These are phyloP conservation scores for Solanum peruvianum DNA, from an alignment of 257 asterid species.

Conservation along the genomic window DNA sequence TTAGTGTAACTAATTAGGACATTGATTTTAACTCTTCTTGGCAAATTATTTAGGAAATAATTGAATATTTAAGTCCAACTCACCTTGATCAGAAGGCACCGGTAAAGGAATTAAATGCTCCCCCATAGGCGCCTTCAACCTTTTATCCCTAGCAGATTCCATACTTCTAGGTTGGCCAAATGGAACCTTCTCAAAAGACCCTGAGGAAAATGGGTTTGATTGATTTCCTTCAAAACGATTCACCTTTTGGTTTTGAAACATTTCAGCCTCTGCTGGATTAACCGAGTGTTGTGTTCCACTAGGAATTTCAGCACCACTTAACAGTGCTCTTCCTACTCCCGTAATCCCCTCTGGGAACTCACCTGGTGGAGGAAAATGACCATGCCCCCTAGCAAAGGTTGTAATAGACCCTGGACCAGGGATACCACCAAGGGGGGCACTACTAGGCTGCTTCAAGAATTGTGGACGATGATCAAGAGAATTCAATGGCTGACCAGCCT, in stretches of 20 bases:
- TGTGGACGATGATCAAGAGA: constrained; percentile 16
- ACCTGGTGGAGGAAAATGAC: constrained; percentile 31
- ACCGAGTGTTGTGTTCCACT: constrained; percentile 22
- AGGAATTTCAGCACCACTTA: constrained; percentile 32
- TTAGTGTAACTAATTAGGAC: background rate
- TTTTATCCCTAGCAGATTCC: constrained; percentile 41
- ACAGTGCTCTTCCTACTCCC: constrained; percentile 36
- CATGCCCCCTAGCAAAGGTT: constrained; percentile 31
- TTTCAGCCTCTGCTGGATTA: constrained; percentile 25
- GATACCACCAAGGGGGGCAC: constrained; percentile 3
- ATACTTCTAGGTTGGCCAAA: constrained; percentile 17
- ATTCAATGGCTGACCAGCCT: constrained; percentile 25
- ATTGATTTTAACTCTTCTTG: background rate
- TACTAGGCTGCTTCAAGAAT: constrained; percentile 11
- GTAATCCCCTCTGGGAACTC: constrained; percentile 28
- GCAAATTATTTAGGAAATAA: background rate
- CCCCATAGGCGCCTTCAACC: constrained; percentile 27
- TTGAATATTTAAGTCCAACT: background rate
- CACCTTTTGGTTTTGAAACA: constrained; percentile 24
- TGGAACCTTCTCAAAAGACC: constrained; percentile 34
- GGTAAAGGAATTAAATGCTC: constrained; percentile 36
- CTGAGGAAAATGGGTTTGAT: background rate
- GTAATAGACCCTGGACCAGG: constrained; percentile 10
- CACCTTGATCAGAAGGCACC: constrained; percentile 48
- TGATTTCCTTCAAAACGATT: constrained; percentile 15